Evolutionary conservation across 2,329 filamentous ascomycete genomes (phyloP), one percentile per base, ranked within the genome.

Genomic region (Colletotrichum lindemuthianum): DNA sequence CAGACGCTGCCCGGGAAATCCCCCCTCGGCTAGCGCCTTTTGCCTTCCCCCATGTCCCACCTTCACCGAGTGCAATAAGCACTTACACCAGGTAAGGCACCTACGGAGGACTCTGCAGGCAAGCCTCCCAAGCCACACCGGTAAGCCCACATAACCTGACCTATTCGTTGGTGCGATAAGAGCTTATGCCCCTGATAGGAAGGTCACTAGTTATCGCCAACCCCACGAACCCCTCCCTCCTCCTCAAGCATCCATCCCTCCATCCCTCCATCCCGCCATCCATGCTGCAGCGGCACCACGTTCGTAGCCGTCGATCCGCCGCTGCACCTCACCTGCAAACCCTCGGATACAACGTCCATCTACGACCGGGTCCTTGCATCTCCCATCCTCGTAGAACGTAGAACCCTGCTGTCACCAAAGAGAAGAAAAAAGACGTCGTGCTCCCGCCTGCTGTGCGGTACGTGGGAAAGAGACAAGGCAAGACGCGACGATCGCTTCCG

Each of bases 311-410:
- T 24, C 24, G 24, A 24, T 24, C 24, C 24, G 24, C 24, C 36
- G 45, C 34, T 41, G 24, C 41, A 24, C 24, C 24, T 24, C 24
- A 24, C 24, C 24, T 24, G 24, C 24, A 24, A 24, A 45, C 50
- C 60, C 52, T 56, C 44, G 45, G 57, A 49, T 47, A 15, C 41
- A 48, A 9, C 61, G 24, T 24, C 24, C 24, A 51, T 52, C 16
- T 39, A 41, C n/a, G 43, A 53, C 52, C 66, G 66, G 66, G 66
- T 60, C 66, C 66, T 48, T 68, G 66, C 66, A 68, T 60, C 48
- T 37, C 47, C 54, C 24, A 24, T 39, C 37, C 36, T 53, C 50
- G 51, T 45, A 33, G 64, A 67, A 60, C 50, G 51, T 45, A 33
- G 64, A 67, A 60, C 59, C 63, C 58, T 56, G 60, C 64, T 55